Evolutionary conservation across 176 grass and related monocot species (phyloP), one percentile per base, ranked within the genome.

Genomic region (Phoenix dactylifera): DNA sequence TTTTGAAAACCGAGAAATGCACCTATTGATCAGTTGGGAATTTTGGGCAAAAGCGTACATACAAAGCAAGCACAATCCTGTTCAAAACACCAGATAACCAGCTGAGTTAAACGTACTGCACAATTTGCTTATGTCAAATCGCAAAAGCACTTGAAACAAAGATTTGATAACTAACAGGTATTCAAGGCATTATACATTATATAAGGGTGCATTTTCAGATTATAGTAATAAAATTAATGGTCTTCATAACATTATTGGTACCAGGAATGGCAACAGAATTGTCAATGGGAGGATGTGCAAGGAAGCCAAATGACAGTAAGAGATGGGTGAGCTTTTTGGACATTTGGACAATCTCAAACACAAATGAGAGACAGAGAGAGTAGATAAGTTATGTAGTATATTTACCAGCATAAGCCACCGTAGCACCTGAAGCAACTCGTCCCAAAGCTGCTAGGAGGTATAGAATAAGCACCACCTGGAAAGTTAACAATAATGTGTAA

Each of bases 361-460:
- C 2, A 4, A 22, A 29, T 10, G 26, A 2, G 15, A 39, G 20
- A 56, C 0, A 55, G 9, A 56, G 26, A 57, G 51, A 16, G 16
- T 20, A 39, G n/a, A 44, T 3, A 48, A 26, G 14, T 16, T 49
- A 51, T 5, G 7, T 23, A 18, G 18, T 1, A 6, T 49, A 61
- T 60, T 90, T 92, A 98, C 93, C 93, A 71, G 81, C 72, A 68
- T 92, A 92, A 28, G 84, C 87, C 80, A 92, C 73, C 4, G 93
- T 89, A 64, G 81, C 93, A n/a, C 87, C 84, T 49, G 93, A 85
- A 55, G 86, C 87, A 4, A 78, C 72, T 60, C 93, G 79, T 74
- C 93, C 87, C 75, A 98, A 57, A 71, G 82, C 77, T 59, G 93
- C 81, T 57, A 92, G 67, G 17, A 92, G 70, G 67, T 98, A 98